Evolutionary conservation across 768 basidiomycete species (phyloP).

Genomic region (Gymnopilus junonius): DNA sequence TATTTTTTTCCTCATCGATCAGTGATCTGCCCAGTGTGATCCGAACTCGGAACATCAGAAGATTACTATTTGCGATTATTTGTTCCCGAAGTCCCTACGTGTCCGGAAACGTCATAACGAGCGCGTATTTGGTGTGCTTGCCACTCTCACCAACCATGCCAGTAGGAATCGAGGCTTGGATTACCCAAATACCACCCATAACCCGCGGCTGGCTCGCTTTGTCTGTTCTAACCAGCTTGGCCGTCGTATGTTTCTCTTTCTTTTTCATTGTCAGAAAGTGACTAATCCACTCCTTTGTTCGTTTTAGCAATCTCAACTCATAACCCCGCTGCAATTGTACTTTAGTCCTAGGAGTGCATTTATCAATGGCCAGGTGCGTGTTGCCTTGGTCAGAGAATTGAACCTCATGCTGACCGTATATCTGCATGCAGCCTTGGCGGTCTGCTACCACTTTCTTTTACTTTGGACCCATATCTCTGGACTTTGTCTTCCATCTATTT

Average conservation of each 20-base stretch:
- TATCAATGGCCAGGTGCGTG: conserved; percentile 73
- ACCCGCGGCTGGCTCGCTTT: conserved; percentile 86
- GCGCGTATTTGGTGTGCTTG: conserved; percentile 1
- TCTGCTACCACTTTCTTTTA: conserved; percentile 92
- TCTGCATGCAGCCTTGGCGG: conserved; percentile 74
- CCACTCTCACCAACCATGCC: conserved; percentile 52
- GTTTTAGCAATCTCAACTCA: conserved; percentile 85
- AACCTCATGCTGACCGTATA: not conserved
- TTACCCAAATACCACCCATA: conserved; percentile 89
- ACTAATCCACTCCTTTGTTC: not conserved
- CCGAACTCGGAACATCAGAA: not conserved
- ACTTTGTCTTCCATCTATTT: conserved; percentile 96
- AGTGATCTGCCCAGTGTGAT: too few relatives aligned
- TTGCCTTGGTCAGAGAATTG: not conserved
- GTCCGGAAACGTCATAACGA: not conserved
- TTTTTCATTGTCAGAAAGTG: not conserved
- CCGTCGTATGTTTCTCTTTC: conserved; percentile 61
- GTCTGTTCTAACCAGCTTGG: conserved; percentile 78
- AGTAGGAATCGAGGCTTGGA: conserved; percentile 89
- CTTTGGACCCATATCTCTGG: conserved; percentile 91
- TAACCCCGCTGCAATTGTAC: conserved; percentile 91
- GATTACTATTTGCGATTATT: not conserved
- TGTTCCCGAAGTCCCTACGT: not conserved
- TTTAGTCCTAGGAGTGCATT: conserved; percentile 90
- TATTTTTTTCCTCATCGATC: not conserved